These are phyloP conservation scores for Aspergillus versicolor DNA, from an alignment of 2,329 filamentous ascomycete genomes.

Conservation along the genomic window DNA sequence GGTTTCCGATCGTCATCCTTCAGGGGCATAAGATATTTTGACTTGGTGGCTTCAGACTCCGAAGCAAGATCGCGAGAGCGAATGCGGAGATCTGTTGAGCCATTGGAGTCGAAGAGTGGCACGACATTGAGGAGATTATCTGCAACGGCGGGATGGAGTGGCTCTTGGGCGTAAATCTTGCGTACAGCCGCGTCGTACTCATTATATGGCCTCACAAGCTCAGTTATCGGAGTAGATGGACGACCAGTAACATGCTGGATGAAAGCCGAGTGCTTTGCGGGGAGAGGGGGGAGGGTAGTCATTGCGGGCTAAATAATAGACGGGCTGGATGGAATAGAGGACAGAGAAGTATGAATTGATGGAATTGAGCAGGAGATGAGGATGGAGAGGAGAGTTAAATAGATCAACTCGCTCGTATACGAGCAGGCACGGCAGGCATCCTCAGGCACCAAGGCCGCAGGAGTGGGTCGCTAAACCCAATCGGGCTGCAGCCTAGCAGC, in stretches of 20 bases:
- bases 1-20: constrained; percentile 56
- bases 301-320: not conserved
- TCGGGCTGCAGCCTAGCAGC: too few species aligned
- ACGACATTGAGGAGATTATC: constrained; percentile 35
- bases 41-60: constrained; percentile 29
- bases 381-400: too few species aligned
- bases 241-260: constrained; percentile 26
- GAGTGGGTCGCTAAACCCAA: too few species aligned
- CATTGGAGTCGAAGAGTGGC: constrained; percentile 31
- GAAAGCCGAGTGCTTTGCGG: constrained; percentile 28
- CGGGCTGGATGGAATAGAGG: not conserved
- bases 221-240: constrained; percentile 24
- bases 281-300: constrained; percentile 20
- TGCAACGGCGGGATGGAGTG: constrained; percentile 27
- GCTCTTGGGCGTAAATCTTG: constrained; percentile 41
- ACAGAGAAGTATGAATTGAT: not conserved
- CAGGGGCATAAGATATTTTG: constrained; percentile 37
- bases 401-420: too few species aligned
- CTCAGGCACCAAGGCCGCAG: too few species aligned
- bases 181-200: constrained; percentile 36
- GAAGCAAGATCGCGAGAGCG: constrained; percentile 33
- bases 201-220: constrained; percentile 37
- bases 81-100: constrained; percentile 25
- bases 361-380: too few species aligned
- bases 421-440: too few species aligned